Evolutionary conservation across 305 asterid genomes (phyloP), one percentile per base, ranked within the genome.

Genomic region (Plantago rigida): DNA sequence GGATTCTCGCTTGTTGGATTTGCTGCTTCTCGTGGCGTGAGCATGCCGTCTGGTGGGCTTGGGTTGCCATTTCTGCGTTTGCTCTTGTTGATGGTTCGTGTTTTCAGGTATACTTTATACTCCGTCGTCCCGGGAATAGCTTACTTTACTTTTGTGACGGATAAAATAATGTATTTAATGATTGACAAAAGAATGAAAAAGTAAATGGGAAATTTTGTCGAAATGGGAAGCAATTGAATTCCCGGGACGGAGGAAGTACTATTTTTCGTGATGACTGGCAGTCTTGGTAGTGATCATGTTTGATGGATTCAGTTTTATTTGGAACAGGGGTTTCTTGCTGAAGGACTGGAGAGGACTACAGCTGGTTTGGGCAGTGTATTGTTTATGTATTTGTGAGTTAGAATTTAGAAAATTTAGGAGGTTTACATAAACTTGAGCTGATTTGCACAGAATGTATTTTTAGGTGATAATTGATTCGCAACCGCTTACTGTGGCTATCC

Each of bases 401-500:
- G 8, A 10, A 26, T 22, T 7, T 7, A 11, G 59, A 44, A 54
- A 55, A 53, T 36, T 54, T 34, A 54, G 13, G 13, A 3, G 64
- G 50, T 34, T 22, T 48, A 24, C 42, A 17, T 13, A 48, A 47
- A 19, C 59, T 68, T 73, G 56, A 57, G 66, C 46, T 68, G 67
- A 62, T 49, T 51, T 73, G 69, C 63, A 50, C 69, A 51, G 59
- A 65, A 9, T 70, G 58, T 73, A 4, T 77, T 71, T 71, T 1
- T 87, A 91, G 98, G 95, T 91, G 28, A 87, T 91, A 67, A 91
- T 91, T 67, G 98, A 91, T 80, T 91, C 98, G 46, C 98, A 91
- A 70, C 98, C 98, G 71, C 73, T 91, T 56, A 91, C 96, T 5
- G 96, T 91, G 71, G 96, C 96, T 77, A 71, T 88, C 68, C 81